Conservation (phyloP, 139 green algal genomes). For the Ettlia oleoabundans region DNA sequence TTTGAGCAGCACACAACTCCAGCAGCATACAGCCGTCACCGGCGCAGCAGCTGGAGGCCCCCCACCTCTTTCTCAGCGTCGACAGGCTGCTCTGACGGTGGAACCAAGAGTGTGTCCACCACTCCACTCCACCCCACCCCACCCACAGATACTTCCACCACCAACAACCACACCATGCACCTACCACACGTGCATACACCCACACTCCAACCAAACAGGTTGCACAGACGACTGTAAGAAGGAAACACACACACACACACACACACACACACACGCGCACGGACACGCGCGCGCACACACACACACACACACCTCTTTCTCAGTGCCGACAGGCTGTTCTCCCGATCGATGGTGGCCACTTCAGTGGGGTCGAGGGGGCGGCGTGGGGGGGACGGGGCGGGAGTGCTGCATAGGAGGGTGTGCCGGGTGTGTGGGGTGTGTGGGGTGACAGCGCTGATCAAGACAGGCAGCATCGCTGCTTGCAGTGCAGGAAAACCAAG, state of each 20-base stretch:
- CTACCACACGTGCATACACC: too few species aligned
- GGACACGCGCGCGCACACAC: neutral
- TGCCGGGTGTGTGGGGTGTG: neutral
- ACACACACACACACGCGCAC: neutral
- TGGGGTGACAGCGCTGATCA: neutral
- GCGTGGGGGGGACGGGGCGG: neutral
- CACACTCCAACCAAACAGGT: too few species aligned
- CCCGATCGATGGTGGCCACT: constrained; percentile 5
- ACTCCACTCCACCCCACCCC: too few species aligned
- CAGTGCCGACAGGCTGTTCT: constrained; percentile 8
- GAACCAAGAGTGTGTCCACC: too few species aligned
- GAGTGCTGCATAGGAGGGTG: constrained; percentile 6
- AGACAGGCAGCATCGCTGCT: neutral
- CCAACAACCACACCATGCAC: too few species aligned
- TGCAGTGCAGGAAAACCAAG: neutral
- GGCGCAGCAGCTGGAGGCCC: too few species aligned
- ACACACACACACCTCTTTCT: neutral
- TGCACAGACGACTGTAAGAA: too few species aligned
- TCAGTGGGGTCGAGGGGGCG: neutral
- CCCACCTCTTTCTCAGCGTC: constrained; percentile 9
- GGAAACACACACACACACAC: too few species aligned
- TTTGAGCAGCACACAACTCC: too few species aligned
- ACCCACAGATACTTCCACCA: too few species aligned
- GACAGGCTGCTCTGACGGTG: constrained; percentile 3
- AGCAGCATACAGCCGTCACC: too few species aligned